These are phyloP conservation scores for Phytophthora chlamydospora DNA, from an alignment of 352 stramenopile genomes.

Conservation along the genomic window DNA sequence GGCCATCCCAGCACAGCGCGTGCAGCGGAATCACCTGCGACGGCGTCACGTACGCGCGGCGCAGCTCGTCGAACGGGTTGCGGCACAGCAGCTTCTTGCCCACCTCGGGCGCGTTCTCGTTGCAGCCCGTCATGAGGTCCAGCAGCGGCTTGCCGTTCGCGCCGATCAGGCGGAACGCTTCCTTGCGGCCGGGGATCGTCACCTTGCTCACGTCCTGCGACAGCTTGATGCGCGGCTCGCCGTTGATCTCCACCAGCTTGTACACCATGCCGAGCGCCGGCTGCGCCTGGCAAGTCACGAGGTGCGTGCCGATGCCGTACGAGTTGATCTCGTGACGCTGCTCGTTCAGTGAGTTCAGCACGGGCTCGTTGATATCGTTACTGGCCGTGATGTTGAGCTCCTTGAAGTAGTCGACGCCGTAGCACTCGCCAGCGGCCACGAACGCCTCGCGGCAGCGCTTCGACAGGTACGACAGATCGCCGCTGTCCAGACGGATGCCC, in stretches of 20 bases:
- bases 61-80: constrained; percentile 96
- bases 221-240: constrained; percentile 97
- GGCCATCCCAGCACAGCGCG: constrained; percentile 90
- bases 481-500: constrained; percentile 97
- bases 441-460: constrained; percentile 82
- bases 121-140: constrained; percentile 90
- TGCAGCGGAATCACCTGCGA: constrained; percentile 91
- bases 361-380: constrained; percentile 99
- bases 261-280: constrained; percentile 99
- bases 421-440: constrained; percentile 52
- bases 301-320: constrained; percentile 95
- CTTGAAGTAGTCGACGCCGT: constrained; percentile 81
- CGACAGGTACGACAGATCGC: constrained; percentile 98
- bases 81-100: constrained; percentile 93
- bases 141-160: constrained; percentile 88
- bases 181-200: constrained; percentile 91
- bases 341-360: constrained; percentile 95
- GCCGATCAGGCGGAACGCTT: constrained; percentile 92
- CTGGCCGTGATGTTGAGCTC: constrained; percentile 94
- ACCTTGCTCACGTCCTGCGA: constrained; percentile 97
- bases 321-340: constrained; percentile 95
- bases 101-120: constrained; percentile 80
- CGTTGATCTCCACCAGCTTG: constrained; percentile 99
- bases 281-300: constrained; percentile 98
- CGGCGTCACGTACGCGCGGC: constrained; percentile 94